Evolutionary conservation across 2,329 filamentous ascomycete genomes (phyloP).

Genomic region (Microcyclospora tardicrescens): DNA sequence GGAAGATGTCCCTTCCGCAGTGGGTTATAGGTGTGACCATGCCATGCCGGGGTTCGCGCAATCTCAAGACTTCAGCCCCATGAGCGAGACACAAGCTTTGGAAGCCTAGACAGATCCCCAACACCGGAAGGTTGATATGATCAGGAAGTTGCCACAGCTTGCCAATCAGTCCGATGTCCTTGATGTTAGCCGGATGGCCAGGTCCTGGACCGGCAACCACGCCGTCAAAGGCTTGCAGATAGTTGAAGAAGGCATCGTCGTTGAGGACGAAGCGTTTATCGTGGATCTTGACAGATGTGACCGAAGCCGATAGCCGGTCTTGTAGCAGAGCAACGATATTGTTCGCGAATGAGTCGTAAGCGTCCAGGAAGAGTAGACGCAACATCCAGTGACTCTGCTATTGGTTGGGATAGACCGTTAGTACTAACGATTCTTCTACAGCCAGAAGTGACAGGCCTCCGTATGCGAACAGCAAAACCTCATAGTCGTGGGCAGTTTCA

Average conservation of each 20-base stretch:
- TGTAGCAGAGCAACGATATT: slow-evolving; percentile 79
- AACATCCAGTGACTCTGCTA: not conserved
- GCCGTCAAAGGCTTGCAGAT: slow-evolving; percentile 57
- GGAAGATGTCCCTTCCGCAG: slow-evolving; percentile 50
- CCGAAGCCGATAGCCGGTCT: slow-evolving; percentile 49
- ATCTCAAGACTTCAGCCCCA: slow-evolving; percentile 51
- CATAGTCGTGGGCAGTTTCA: too few relatives aligned
- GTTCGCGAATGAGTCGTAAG: slow-evolving; percentile 93
- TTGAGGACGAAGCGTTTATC: slow-evolving; percentile 26
- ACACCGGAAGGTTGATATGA: slow-evolving; percentile 53
- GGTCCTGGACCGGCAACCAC: slow-evolving; percentile 86
- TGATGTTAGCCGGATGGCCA: slow-evolving; percentile 56
- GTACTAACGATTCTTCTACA: too few relatives aligned
- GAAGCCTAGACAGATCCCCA: slow-evolving; percentile 84
- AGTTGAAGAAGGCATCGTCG: slow-evolving; percentile 27
- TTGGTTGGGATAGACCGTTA: too few relatives aligned
- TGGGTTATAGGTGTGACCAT: slow-evolving; percentile 60
- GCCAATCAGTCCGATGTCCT: slow-evolving; percentile 74
- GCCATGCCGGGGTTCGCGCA: slow-evolving; percentile 68
- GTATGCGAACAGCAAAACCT: too few relatives aligned
- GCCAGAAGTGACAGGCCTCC: too few relatives aligned
- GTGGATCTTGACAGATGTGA: slow-evolving; percentile 53
- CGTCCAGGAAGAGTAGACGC: slow-evolving; percentile 71
- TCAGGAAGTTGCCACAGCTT: slow-evolving; percentile 58
- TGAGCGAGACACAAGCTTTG: slow-evolving; percentile 63